phyloP scores from a whole-genome alignment of 192 early-diverging fungal species.

The Rhizophlyctis rosea region DNA sequence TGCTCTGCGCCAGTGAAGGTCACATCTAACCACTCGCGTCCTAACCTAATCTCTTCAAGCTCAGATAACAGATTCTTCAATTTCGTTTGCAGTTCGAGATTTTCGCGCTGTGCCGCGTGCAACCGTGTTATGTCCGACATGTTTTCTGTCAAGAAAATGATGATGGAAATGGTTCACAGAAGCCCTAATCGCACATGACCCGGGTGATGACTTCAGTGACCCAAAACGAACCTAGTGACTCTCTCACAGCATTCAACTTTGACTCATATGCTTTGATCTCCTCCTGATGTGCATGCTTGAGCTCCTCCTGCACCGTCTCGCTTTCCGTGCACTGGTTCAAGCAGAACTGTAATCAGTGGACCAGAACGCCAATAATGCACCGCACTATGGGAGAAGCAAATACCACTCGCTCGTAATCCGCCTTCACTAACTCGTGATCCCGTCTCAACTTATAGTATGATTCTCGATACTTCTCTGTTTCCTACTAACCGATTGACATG shows the following conservation, averaged over 20 bases:
- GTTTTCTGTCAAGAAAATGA: slow-evolving; percentile 13
- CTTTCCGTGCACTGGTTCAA: no score
- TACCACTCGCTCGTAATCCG: slow-evolving; percentile 31
- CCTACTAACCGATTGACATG: slow-evolving; percentile 12
- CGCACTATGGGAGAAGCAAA: no score
- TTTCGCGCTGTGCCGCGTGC: slow-evolving; percentile 33
- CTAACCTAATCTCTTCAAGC: slow-evolving; percentile 37
- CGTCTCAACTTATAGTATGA: slow-evolving; percentile 32
- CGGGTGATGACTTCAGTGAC: no score
- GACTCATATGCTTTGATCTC: slow-evolving; percentile 26
- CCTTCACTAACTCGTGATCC: slow-evolving; percentile 30
- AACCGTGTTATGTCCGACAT: slow-evolving; percentile 21
- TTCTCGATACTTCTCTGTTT: slow-evolving; percentile 32
- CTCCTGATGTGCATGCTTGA: slow-evolving; percentile 23
- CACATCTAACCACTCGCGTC: not conserved
- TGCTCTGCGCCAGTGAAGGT: no score
- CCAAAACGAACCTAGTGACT: slow-evolving; percentile 11
- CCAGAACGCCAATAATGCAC: no score
- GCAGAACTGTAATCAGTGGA: no score
- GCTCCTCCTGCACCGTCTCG: slow-evolving; percentile 9
- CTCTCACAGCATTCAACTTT: slow-evolving; percentile 14
- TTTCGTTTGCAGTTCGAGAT: slow-evolving; percentile 33
- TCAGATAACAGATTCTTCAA: slow-evolving; percentile 30
- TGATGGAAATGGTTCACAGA: not conserved
- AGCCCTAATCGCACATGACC: no score